Percentiles rank a stretch among this genome's conserved stretches.
Conservation (phyloP, 441 rosid species). For the Croton laevigatus region DNA sequence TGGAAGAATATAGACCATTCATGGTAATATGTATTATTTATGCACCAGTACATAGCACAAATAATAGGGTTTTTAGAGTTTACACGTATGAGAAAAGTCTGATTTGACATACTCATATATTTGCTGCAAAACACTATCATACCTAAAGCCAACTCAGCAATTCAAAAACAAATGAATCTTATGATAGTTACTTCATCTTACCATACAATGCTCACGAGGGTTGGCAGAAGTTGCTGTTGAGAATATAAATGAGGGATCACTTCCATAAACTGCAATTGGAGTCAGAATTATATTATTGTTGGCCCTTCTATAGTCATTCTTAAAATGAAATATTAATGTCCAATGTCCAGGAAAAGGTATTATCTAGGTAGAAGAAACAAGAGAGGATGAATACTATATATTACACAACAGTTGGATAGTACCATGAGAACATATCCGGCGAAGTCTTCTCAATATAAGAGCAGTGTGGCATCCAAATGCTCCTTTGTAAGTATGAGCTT, state of each 20-base stretch:
- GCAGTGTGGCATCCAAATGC: constrained; percentile 98
- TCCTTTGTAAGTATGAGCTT: constrained; percentile 94
- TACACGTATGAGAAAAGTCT: neutral
- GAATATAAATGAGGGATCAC: constrained; percentile 79
- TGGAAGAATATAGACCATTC: neutral
- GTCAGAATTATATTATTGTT: constrained; percentile 11
- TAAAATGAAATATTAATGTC: neutral
- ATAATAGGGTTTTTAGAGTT: constrained; percentile 2
- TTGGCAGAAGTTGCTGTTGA: constrained; percentile 97
- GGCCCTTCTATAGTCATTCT: neutral
- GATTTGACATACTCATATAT: neutral
- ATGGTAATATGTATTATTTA: neutral
- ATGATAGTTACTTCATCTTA: constrained; percentile 32
- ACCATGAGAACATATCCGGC: constrained; percentile 90
- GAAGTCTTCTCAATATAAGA: constrained; percentile 88
- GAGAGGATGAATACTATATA: neutral
- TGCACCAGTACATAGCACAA: neutral
- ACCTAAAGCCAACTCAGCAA: neutral
- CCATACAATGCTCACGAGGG: constrained; percentile 95
- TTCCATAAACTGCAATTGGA: constrained; percentile 65
- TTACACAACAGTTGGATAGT: constrained; percentile 21
- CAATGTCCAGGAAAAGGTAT: constrained; percentile 7
- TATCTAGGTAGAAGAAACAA: neutral
- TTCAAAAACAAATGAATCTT: neutral
- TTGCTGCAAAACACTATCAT: too few species aligned